A percentile compares a stretch with the other conserved stretches of the same genome.
phyloP scores from a whole-genome alignment of 2,329 filamentous ascomycete genomes.

The Akanthomyces lecanii region DNA sequence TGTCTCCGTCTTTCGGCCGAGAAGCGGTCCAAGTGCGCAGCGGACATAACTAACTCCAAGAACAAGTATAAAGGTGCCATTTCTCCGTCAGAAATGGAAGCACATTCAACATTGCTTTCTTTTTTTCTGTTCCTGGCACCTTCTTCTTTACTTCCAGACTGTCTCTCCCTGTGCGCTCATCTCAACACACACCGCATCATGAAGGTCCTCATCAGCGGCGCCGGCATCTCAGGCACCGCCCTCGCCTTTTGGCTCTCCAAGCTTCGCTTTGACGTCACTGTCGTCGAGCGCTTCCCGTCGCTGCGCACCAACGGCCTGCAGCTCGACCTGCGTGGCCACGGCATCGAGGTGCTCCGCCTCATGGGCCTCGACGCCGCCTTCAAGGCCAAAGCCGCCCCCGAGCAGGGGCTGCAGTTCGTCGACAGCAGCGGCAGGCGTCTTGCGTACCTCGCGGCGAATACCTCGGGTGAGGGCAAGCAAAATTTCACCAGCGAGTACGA shows the following conservation, averaged over 20 bases:
- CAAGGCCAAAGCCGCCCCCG: slow-evolving; percentile 37
- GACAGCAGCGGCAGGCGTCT: slow-evolving; percentile 34
- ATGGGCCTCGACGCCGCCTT: slow-evolving; percentile 48
- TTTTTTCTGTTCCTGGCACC: background rate
- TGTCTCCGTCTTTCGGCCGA: slow-evolving; percentile 14
- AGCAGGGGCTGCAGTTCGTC: slow-evolving; percentile 44
- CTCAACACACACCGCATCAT: background rate
- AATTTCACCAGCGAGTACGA: slow-evolving; percentile 47
- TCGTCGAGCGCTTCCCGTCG: slow-evolving; percentile 37
- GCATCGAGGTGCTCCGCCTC: slow-evolving; percentile 44
- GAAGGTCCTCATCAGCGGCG: slow-evolving; percentile 34
- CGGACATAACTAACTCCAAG: slow-evolving; percentile 5
- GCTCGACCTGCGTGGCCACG: slow-evolving; percentile 50
- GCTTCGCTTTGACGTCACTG: slow-evolving; percentile 35
- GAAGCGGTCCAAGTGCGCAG: background rate
- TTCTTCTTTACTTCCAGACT: background rate
- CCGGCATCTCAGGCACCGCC: slow-evolving; percentile 35
- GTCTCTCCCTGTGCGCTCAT: no score
- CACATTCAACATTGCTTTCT: no score
- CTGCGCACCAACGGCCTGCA: slow-evolving; percentile 47
- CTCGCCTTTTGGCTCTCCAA: slow-evolving; percentile 47
- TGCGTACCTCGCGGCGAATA: slow-evolving; percentile 36
- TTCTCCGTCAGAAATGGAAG: background rate
- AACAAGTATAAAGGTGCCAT: background rate
- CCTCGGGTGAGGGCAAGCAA: slow-evolving; percentile 25